phyloP scores from a whole-genome alignment of 352 stramenopile species.

The Phytophthora boehmeriae region DNA sequence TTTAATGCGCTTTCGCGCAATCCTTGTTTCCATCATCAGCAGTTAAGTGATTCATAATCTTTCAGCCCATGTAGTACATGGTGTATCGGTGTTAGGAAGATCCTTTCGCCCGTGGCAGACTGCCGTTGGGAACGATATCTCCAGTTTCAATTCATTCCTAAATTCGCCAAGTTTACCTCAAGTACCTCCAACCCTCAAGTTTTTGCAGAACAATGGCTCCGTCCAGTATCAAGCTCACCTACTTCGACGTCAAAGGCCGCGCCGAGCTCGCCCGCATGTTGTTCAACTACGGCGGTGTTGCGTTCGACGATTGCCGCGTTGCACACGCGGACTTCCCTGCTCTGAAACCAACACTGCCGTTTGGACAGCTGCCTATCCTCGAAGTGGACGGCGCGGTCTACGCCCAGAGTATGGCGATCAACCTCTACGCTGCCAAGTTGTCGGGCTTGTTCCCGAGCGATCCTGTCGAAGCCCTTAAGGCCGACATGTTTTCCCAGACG shows the following conservation, averaged over 20 bases:
- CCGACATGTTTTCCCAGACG: constrained; percentile 36
- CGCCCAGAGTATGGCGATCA: constrained; percentile 49
- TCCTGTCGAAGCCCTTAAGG: constrained; percentile 28
- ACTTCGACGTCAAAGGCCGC: constrained; percentile 59
- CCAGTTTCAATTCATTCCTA: constrained; percentile 17
- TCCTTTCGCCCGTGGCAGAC: too few species aligned
- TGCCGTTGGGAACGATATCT: constrained; percentile 1
- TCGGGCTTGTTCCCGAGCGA: constrained; percentile 38
- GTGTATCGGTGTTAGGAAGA: too few species aligned
- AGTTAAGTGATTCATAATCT: too few species aligned
- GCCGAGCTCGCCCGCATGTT: constrained; percentile 60
- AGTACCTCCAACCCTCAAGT: not conserved
- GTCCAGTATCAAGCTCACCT: constrained; percentile 56
- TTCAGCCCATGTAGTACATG: too few species aligned
- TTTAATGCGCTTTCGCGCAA: too few species aligned
- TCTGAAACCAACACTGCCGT: constrained; percentile 43
- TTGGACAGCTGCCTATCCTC: constrained; percentile 47
- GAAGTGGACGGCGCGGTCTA: constrained; percentile 41
- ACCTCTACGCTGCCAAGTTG: constrained; percentile 49
- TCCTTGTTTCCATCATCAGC: too few species aligned
- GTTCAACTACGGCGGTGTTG: constrained; percentile 42
- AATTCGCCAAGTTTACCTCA: constrained; percentile 16
- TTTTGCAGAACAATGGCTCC: constrained; percentile 25
- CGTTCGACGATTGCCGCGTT: constrained; percentile 49
- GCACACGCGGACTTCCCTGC: constrained; percentile 28